Base-by-base conservation (phyloP, 75 land plant species). In the Cunninghamia lanceolata region DNA sequence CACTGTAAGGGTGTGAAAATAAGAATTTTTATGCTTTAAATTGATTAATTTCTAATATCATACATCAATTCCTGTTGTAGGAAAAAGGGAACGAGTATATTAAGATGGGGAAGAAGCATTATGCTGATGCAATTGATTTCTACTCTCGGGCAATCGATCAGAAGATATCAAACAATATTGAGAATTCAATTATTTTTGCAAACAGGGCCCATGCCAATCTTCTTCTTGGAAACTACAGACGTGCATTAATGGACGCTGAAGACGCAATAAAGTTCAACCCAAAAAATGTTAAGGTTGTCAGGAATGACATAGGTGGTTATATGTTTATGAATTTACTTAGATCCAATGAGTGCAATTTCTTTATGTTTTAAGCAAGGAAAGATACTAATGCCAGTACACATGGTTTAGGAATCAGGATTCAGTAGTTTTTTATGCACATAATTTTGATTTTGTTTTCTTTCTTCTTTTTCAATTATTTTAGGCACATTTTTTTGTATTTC, bases 171-270 rank as follows among this genome's bases (percentile, higher is more conserved):
- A 87, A 87, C 66, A 89, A 91, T 79, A 78, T 87, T n/a, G 92
- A 92, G 68, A 90, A 77, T 70, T 94, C 99, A 3, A 45, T 98
- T 71, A 80, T 95, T 52, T 94, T 80, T 88, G 87, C 99, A 25
- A 98, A 98, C 87, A 90, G 99, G 47, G 94, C 99, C 1, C 99
- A 96, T 89, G 99, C 94, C 73, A 92, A 98, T 91, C 85, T 98
- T 36, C 88, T 98, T 15, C 90, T 98, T 43, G 99, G 99, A 40
- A 98, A 98, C 38, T 85, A 94, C 71, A 91, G 99, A 53, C 93
- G 96, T 42, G 94, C 99, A 43, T 86, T 95, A 3, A 56, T 42
- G 16, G 99, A 98, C 93, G 95, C 99, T 59, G 88, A 96, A 83
- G 93, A 94, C 82, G 99, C 99, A 40, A 90, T 98, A 13, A 92